These are phyloP conservation scores for Buddleja alternifolia DNA, from an alignment of 257 asterid genomes.

Conservation along the genomic window DNA sequence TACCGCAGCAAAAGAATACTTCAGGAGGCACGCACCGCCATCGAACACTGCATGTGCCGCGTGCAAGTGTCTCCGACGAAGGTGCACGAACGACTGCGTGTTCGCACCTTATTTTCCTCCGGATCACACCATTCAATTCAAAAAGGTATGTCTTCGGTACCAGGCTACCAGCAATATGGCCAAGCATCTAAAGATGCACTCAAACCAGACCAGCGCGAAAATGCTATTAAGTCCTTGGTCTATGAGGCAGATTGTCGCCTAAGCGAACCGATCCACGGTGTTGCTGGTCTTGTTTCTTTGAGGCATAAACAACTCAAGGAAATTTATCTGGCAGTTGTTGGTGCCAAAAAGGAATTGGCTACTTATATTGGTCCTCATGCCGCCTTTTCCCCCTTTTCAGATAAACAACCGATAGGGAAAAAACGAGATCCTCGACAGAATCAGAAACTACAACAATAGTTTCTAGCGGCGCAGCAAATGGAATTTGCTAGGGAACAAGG, in stretches of 20 bases:
- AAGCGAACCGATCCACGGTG: conserved; percentile 59
- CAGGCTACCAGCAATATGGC: conserved; percentile 57
- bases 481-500: conserved; percentile 39
- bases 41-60: conserved; percentile 67
- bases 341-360: conserved; percentile 53
- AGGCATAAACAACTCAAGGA: conserved; percentile 48
- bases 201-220: conserved; percentile 42
- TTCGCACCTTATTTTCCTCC: conserved; percentile 75
- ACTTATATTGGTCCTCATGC: conserved; percentile 52
- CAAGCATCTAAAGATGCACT: conserved; percentile 56
- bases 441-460: conserved; percentile 39
- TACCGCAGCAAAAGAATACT: too few species aligned
- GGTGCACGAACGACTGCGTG: conserved; percentile 62
- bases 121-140: conserved; percentile 49
- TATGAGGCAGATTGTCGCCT: conserved; percentile 60
- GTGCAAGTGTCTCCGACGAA: conserved; percentile 62
- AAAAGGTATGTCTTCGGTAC: conserved; percentile 59
- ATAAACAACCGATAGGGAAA: too few species aligned
- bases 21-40: conserved; percentile 44
- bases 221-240: conserved; percentile 56
- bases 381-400: conserved; percentile 38
- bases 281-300: conserved; percentile 52
- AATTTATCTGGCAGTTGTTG: conserved; percentile 36
- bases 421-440: conserved; percentile 37
- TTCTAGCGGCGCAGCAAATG: conserved; percentile 26